A percentile compares a stretch with the other conserved stretches of the same genome.
These are phyloP conservation scores for Incumbomyces lentus DNA, from an alignment of 2,329 filamentous ascomycete species.

Conservation along the genomic window DNA sequence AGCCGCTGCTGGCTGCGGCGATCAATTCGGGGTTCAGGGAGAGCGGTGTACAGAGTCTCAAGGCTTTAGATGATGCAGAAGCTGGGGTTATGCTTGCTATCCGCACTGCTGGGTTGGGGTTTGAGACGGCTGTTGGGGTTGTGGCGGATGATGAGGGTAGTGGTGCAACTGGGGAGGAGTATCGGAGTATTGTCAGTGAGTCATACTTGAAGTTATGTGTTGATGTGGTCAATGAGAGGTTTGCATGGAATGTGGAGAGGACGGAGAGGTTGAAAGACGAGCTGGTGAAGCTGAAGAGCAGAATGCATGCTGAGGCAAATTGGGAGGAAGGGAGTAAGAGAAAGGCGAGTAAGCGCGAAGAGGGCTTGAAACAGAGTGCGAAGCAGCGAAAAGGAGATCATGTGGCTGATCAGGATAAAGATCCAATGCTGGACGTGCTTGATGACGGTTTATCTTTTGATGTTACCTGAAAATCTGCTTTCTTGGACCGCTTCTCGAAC, in stretches of 20 bases:
- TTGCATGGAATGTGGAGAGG: constrained; percentile 30
- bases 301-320: constrained; percentile 9
- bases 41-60: constrained; percentile 63
- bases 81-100: constrained; percentile 70
- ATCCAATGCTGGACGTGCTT: constrained; percentile 9
- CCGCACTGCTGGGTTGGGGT: constrained; percentile 67
- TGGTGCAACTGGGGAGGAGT: constrained; percentile 24
- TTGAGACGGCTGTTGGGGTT: constrained; percentile 70
- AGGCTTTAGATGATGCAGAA: constrained; percentile 33
- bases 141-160: constrained; percentile 20
- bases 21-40: constrained; percentile 79
- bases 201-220: constrained; percentile 59
- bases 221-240: constrained; percentile 56
- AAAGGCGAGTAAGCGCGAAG: constrained; percentile 31
- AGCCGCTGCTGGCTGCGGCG: constrained; percentile 64
- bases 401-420: not conserved
- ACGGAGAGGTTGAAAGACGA: constrained; percentile 26
- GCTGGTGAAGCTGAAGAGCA: constrained; percentile 16
- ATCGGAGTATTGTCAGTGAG: constrained; percentile 25
- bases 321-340: constrained; percentile 32
- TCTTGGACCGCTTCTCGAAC: not conserved
- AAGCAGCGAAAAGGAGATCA: constrained; percentile 6
- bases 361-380: constrained; percentile 25
- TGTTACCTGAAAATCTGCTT: not conserved
- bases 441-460: constrained; percentile 9